Evolutionary conservation across 139 green algal species (phyloP).

Genomic region (Dunaliella sp.): DNA sequence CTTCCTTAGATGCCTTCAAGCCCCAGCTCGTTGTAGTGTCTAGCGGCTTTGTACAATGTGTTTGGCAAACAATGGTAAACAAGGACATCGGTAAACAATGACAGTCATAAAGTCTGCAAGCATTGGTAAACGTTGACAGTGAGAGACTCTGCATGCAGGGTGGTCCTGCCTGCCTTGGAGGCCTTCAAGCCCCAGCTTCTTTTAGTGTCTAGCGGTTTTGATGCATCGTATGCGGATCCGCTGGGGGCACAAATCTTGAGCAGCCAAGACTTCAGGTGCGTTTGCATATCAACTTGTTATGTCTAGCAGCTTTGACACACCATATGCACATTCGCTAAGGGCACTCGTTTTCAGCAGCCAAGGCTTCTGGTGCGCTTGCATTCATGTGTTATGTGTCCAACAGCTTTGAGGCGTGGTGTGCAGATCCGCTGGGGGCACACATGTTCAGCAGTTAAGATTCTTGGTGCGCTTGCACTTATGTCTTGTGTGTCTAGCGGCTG

Average conservation of each 20-base stretch:
- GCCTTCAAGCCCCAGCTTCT: conserved; percentile 66
- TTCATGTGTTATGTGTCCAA: not conserved
- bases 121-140: not conserved
- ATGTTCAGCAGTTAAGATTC: no score
- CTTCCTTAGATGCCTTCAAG: conserved; percentile 60
- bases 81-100: no score
- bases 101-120: not conserved
- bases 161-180: conserved; percentile 58
- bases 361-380: not conserved
- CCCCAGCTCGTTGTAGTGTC: conserved; percentile 67
- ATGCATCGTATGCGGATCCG: conserved; percentile 54
- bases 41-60: conserved; percentile 42
- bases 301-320: no score
- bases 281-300: not conserved
- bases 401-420: not conserved
- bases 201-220: conserved; percentile 55
- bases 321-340: not conserved
- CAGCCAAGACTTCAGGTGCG: conserved; percentile 46
- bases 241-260: conserved; percentile 49
- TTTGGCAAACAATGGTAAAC: no score
- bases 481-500: no score
- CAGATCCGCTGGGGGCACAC: no score
- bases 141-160: no score
- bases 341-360: not conserved
- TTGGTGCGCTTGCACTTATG: no score